Evolutionary conservation across 768 basidiomycete genomes (phyloP).

Genomic region (Suillus paluster): DNA sequence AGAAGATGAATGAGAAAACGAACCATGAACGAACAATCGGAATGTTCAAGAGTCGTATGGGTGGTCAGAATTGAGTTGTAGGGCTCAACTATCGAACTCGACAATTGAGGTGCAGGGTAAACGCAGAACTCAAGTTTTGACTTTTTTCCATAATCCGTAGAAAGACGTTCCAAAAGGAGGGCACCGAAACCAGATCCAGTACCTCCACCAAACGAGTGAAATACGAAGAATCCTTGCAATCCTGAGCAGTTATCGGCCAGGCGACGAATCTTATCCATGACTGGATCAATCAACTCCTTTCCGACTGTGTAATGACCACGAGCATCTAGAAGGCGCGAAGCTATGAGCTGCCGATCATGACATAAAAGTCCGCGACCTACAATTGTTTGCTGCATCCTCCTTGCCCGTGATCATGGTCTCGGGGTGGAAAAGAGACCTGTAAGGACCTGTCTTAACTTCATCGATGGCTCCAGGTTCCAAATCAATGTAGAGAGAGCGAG

Average conservation of each 20-base stretch:
- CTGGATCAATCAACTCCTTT: conserved; percentile 96
- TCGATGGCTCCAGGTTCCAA: conserved; percentile 95
- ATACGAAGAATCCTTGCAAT: conserved; percentile 99
- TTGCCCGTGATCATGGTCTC: conserved; percentile 97
- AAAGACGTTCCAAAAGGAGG: conserved; percentile 94
- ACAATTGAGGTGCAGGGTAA: conserved; percentile 93
- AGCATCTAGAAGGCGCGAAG: conserved; percentile 63
- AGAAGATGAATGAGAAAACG: background rate
- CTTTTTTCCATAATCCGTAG: conserved; percentile 99
- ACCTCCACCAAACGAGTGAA: conserved; percentile 99
- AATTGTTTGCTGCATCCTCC: conserved; percentile 99
- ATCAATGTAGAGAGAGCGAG: conserved; percentile 95
- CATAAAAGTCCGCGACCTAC: conserved; percentile 49
- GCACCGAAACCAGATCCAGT: conserved; percentile 99
- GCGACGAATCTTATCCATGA: conserved; percentile 96
- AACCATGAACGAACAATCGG: conserved; percentile 99
- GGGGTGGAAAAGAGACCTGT: conserved; percentile 95
- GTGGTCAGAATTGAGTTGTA: conserved; percentile 99
- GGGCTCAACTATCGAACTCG: conserved; percentile 97
- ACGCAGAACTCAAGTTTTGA: conserved; percentile 98
- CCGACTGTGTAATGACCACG: conserved; percentile 99
- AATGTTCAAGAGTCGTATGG: conserved; percentile 98
- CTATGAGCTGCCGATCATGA: conserved; percentile 14
- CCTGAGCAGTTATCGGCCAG: conserved; percentile 98
- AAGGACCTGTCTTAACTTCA: conserved; percentile 90